Conservation (phyloP, 2,329 filamentous ascomycete species). For the Ophiosphaerella narmari region DNA sequence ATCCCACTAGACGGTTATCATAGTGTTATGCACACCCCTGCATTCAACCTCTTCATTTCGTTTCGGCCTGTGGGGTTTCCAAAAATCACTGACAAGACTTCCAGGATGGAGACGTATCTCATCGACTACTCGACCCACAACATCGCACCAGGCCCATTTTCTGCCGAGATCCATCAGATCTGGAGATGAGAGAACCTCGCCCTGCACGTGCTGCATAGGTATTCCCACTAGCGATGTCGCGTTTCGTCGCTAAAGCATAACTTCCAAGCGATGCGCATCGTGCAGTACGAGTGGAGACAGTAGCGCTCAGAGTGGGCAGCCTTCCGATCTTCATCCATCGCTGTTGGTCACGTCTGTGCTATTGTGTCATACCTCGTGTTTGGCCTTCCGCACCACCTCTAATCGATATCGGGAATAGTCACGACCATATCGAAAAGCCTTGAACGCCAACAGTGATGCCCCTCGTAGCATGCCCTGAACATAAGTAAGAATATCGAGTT, state of each 20-base stretch:
- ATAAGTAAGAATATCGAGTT: too few species aligned
- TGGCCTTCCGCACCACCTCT: neutral
- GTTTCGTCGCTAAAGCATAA: neutral
- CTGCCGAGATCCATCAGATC: slow-evolving; percentile 11
- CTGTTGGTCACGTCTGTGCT: slow-evolving; percentile 5
- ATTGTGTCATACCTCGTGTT: slow-evolving; percentile 12
- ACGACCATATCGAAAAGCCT: neutral
- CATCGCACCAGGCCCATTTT: slow-evolving; percentile 13
- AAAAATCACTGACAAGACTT: too few species aligned
- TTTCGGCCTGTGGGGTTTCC: too few species aligned
- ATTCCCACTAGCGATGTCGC: too few species aligned
- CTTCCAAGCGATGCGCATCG: slow-evolving; percentile 9
- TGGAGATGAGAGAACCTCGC: neutral
- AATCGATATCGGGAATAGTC: neutral
- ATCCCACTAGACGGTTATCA: slow-evolving; percentile 11
- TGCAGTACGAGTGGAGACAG: slow-evolving; percentile 3
- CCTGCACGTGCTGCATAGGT: too few species aligned
- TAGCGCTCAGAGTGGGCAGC: slow-evolving; percentile 3
- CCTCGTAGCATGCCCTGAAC: too few species aligned
- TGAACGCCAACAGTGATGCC: too few species aligned
- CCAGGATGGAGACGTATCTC: too few species aligned
- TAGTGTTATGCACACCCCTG: slow-evolving; percentile 10
- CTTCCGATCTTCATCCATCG: slow-evolving; percentile 6
- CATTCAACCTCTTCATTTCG: slow-evolving; percentile 9
- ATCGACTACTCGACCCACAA: slow-evolving; percentile 8